These are phyloP conservation scores for Umbellularia californica DNA, from an alignment of 164 flowering plant species.

Conservation along the genomic window DNA sequence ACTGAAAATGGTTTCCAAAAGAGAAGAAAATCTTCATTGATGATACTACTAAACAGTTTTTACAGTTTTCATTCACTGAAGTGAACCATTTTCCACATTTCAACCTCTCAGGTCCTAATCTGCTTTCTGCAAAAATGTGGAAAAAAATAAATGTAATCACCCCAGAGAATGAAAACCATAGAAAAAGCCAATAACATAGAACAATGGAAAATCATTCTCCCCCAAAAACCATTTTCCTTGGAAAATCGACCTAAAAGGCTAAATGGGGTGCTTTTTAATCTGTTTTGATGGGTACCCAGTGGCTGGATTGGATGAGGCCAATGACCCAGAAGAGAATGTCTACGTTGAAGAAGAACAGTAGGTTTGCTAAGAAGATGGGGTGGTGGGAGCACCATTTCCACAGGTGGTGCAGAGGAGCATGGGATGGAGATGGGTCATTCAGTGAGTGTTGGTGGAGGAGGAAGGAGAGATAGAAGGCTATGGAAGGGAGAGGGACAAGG, in stretches of 20 bases:
- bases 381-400: slow-evolving; percentile 75
- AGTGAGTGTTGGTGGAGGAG: slow-evolving; percentile 50
- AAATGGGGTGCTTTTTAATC: neutral
- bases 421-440: neutral
- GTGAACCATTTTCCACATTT: too few relatives aligned
- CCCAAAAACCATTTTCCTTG: too few relatives aligned
- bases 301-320: slow-evolving; percentile 62
- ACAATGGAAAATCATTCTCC: too few relatives aligned
- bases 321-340: slow-evolving; percentile 77
- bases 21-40: too few relatives aligned
- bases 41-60: too few relatives aligned
- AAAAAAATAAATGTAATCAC: too few relatives aligned
- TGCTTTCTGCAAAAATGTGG: too few relatives aligned
- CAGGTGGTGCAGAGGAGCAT: slow-evolving; percentile 23
- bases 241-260: neutral
- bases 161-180: too few relatives aligned
- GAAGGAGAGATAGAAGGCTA: slow-evolving; percentile 61
- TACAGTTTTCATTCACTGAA: too few relatives aligned
- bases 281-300: slow-evolving; percentile 54
- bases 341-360: slow-evolving; percentile 81
- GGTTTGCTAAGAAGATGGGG: slow-evolving; percentile 69
- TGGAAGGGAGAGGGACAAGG: slow-evolving; percentile 73
- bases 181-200: too few relatives aligned
- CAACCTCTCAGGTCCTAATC: too few relatives aligned
- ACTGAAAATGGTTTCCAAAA: too few relatives aligned